phyloP scores from a whole-genome alignment of 441 rosid species.

The Syzygium malaccense region DNA sequence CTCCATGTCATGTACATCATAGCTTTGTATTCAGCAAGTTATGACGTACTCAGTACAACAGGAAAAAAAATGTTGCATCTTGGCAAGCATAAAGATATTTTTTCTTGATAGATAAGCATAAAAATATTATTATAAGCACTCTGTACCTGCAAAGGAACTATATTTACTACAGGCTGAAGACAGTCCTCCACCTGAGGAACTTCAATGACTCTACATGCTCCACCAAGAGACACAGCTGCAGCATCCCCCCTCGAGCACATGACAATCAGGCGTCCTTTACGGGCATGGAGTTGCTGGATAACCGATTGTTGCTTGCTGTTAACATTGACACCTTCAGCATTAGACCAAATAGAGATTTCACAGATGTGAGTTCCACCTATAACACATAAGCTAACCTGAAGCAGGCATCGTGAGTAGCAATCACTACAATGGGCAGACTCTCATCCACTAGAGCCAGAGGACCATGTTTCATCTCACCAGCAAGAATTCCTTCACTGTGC shows the following conservation, averaged over 20 bases:
- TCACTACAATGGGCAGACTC: constrained; percentile 78
- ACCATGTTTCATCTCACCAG: constrained; percentile 99
- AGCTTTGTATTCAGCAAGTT: background rate
- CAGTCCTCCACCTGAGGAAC: constrained; percentile 95
- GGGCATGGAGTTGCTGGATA: constrained; percentile 93
- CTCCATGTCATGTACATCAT: background rate
- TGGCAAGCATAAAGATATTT: background rate
- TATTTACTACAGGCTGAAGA: constrained; percentile 85
- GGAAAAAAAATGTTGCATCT: background rate
- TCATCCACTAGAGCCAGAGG: constrained; percentile 93
- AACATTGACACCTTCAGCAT: constrained; percentile 1
- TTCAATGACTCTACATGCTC: constrained; percentile 67
- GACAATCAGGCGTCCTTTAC: constrained; percentile 81
- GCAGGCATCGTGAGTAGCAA: constrained; percentile 84
- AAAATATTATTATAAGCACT: background rate
- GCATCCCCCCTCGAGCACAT: constrained; percentile 79
- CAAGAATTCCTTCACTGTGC: constrained; percentile 96
- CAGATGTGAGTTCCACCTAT: background rate
- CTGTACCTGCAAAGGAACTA: constrained; percentile 81
- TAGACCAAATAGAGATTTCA: background rate
- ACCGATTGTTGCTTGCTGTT: constrained; percentile 92
- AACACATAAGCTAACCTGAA: constrained; percentile 41
- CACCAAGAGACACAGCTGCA: constrained; percentile 56
- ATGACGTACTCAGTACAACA: background rate
- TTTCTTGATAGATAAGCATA: background rate